Conservation (phyloP, 1,284 basidiomycete species). For the Sanghuangporus baumii region DNA sequence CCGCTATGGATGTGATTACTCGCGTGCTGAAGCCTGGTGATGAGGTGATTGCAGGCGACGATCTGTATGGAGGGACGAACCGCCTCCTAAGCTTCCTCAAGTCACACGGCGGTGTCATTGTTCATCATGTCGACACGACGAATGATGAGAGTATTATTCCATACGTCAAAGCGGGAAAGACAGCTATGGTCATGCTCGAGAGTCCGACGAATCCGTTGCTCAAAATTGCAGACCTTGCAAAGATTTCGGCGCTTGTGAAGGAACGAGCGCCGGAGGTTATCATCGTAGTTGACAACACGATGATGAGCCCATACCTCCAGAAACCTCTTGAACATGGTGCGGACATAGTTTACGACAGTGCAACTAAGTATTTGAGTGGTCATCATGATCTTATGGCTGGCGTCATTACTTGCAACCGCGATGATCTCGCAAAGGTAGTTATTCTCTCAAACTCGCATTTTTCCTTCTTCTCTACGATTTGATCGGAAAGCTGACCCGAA, state of each 20-base stretch:
- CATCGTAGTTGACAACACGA: conserved; percentile 96
- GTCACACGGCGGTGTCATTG: conserved; percentile 82
- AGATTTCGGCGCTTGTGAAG: conserved; percentile 78
- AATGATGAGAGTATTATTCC: conserved; percentile 59
- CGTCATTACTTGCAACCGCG: conserved; percentile 86
- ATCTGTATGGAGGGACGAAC: conserved; percentile 97
- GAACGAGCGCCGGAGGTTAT: conserved; percentile 76
- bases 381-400: conserved; percentile 99
- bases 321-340: conserved; percentile 93
- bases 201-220: conserved; percentile 97
- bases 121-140: conserved; percentile 95
- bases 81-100: conserved; percentile 90
- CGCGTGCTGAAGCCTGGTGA: conserved; percentile 92
- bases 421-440: conserved; percentile 81
- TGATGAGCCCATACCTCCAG: conserved; percentile 99
- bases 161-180: conserved; percentile 65
- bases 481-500: background rate
- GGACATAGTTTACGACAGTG: conserved; percentile 97
- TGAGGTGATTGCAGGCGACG: conserved; percentile 94
- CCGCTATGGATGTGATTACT: conserved; percentile 93
- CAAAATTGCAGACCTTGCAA: conserved; percentile 89
- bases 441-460: background rate
- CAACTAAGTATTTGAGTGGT: conserved; percentile 95
- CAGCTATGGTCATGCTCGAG: conserved; percentile 93
- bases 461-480: background rate